Base-by-base conservation (phyloP, 768 basidiomycete genomes). In the Galerina sulciceps region DNA sequence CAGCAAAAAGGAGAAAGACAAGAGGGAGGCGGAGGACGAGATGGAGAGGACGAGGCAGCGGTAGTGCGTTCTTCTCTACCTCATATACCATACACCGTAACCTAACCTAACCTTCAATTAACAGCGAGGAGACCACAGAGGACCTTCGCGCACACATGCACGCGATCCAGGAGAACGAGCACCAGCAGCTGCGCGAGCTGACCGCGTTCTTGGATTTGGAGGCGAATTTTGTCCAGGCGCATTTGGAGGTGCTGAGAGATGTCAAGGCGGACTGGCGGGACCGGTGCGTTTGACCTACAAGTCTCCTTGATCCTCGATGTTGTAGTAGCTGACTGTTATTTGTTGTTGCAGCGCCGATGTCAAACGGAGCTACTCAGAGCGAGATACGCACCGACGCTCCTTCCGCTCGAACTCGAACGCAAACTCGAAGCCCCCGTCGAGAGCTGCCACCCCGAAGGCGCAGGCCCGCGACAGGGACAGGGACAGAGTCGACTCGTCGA, bases 1-100 rank as follows among this genome's bases (percentile, higher is more conserved):
- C 51, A 76, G 79, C 59, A 97, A 95, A 78, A 94, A 94, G 69
- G 90, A 91, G 42, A 93, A 91, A 70, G 93, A 94, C 35, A 82
- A 72, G 46, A 73, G 79, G 13, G 93, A 92, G 48, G 88, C 91
- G 1, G 91, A 96, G 62, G 90, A 93, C 23, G 95, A 96, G 66
- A 75, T 91, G 60, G 84, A 88, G 43, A 80, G 79, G 34, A 86
- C 90, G 11, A 85, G 85, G 60, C 74, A 86, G 44, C 86, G 93
- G 67, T 94, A 91, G 93, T 94, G 59, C 61, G 40, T 44, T 55
- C 8, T 51, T 23, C 51, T 40, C 2, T 45, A 23, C 26, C 37
- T 55, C 50, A n/a, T 49, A 51, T 23, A 18, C 15, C 15, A 34
- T 48, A 11, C 37, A 53, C 47, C 46, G 38, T 62, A 31, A 53